Percentiles rank a stretch among this genome's conserved stretches.
phyloP scores from a whole-genome alignment of 2,329 filamentous ascomycete species.

The Eutypa lata region DNA sequence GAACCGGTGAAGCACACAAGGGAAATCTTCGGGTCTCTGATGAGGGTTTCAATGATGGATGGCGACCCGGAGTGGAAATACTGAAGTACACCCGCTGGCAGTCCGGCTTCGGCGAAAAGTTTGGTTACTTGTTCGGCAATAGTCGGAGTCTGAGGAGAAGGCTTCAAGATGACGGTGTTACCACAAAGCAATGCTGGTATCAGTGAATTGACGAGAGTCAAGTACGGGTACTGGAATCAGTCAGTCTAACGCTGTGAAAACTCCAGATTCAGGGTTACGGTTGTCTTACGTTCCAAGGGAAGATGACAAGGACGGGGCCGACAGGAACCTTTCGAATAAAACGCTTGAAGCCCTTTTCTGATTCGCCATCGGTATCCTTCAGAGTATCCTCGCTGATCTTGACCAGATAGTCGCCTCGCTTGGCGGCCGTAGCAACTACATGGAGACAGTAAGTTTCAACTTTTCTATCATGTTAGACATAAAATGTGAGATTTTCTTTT shows the following conservation, averaged over 20 bases:
- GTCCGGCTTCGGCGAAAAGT: conserved; percentile 75
- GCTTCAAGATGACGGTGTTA: conserved; percentile 90
- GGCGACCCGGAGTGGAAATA: conserved; percentile 88
- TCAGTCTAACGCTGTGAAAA: conserved; percentile 8
- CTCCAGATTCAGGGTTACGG: background rate
- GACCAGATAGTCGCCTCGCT: conserved; percentile 80
- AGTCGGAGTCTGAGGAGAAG: conserved; percentile 90
- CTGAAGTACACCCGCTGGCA: conserved; percentile 81
- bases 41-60: conserved; percentile 70
- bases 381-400: conserved; percentile 78
- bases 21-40: conserved; percentile 72
- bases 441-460: background rate
- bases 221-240: conserved; percentile 75
- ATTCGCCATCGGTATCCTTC: conserved; percentile 76
- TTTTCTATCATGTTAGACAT: too few species aligned
- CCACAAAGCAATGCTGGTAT: conserved; percentile 88
- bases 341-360: conserved; percentile 83
- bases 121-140: conserved; percentile 79
- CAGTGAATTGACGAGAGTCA: conserved; percentile 89
- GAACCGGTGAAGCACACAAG: conserved; percentile 93
- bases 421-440: conserved; percentile 72
- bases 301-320: conserved; percentile 83
- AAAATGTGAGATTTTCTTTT: background rate
- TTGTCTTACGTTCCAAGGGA: conserved; percentile 85
- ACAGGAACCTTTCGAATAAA: conserved; percentile 87